Conservation (phyloP, 1,284 basidiomycete species). For the Cerrena zonata region DNA sequence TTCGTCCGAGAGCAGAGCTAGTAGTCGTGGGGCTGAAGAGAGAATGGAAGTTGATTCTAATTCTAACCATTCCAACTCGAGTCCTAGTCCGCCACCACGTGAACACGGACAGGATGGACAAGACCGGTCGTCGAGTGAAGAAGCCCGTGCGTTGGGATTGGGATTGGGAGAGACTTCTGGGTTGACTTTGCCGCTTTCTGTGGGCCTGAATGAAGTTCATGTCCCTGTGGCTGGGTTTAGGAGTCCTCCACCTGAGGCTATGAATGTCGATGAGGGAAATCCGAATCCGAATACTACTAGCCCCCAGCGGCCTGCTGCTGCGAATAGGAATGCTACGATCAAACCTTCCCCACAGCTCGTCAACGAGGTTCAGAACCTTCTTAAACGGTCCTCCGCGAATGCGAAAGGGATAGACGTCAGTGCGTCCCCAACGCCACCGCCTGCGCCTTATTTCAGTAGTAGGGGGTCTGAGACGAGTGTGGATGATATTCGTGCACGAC, state of each 20-base stretch:
- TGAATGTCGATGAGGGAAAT: conserved; percentile 25
- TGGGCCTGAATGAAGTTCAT: conserved; percentile 34
- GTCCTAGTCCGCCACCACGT: conserved; percentile 13
- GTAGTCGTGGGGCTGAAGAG: conserved; percentile 17
- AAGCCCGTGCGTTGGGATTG: neutral
- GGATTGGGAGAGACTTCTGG: neutral
- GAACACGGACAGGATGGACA: too few species aligned
- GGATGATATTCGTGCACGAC: neutral
- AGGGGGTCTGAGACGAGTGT: neutral
- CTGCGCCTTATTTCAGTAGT: neutral
- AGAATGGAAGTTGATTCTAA: conserved; percentile 29
- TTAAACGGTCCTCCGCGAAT: too few species aligned
- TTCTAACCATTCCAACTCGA: too few species aligned
- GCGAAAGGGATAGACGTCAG: too few species aligned
- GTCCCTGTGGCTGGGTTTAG: conserved; percentile 24
- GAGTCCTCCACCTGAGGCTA: conserved; percentile 11
- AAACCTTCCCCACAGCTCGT: conserved; percentile 21
- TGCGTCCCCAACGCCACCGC: neutral
- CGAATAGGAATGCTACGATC: conserved; percentile 8
- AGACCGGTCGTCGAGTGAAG: neutral
- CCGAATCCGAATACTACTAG: neutral
- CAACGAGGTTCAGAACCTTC: conserved; percentile 21
- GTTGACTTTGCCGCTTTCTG: conserved; percentile 21
- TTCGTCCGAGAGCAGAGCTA: conserved; percentile 10
- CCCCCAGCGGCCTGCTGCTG: neutral